These are phyloP conservation scores for Pythium grandisporangium DNA, from an alignment of 352 stramenopile genomes.

Conservation along the genomic window DNA sequence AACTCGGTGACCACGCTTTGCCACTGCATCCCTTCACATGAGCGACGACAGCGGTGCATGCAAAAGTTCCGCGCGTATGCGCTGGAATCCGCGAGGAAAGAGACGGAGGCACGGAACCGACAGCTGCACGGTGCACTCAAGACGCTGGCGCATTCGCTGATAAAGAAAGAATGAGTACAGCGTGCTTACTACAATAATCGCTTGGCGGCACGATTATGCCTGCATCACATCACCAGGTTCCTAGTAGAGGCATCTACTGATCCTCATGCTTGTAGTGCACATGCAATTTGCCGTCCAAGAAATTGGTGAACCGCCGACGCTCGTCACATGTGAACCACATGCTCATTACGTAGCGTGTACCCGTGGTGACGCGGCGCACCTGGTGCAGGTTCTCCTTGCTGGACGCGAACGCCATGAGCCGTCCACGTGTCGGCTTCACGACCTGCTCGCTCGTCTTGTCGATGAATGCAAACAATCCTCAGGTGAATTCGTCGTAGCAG, in stretches of 20 bases:
- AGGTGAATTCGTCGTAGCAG: slow-evolving; percentile 79
- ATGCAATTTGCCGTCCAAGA: slow-evolving; percentile 84
- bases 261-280: slow-evolving; percentile 57
- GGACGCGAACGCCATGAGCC: slow-evolving; percentile 88
- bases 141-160: slow-evolving; percentile 29
- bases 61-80: slow-evolving; percentile 46
- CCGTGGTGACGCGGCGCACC: slow-evolving; percentile 64
- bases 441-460: slow-evolving; percentile 65
- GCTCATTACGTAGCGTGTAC: slow-evolving; percentile 82
- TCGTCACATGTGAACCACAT: slow-evolving; percentile 93
- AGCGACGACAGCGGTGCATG: slow-evolving; percentile 35
- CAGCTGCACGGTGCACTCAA: slow-evolving; percentile 43
- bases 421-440: slow-evolving; percentile 59
- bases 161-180: slow-evolving; percentile 14
- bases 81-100: slow-evolving; percentile 18
- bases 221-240: too few species aligned
- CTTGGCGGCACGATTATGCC: too few species aligned
- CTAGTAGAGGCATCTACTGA: too few species aligned
- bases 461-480: slow-evolving; percentile 86
- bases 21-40: slow-evolving; percentile 44
- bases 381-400: slow-evolving; percentile 84
- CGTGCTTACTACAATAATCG: too few species aligned
- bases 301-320: slow-evolving; percentile 80
- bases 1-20: slow-evolving; percentile 52
- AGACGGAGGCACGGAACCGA: slow-evolving; percentile 31